Evolutionary conservation across 371 early-diverging fungal species (phyloP).

Genomic region (Entomophthora muscae): DNA sequence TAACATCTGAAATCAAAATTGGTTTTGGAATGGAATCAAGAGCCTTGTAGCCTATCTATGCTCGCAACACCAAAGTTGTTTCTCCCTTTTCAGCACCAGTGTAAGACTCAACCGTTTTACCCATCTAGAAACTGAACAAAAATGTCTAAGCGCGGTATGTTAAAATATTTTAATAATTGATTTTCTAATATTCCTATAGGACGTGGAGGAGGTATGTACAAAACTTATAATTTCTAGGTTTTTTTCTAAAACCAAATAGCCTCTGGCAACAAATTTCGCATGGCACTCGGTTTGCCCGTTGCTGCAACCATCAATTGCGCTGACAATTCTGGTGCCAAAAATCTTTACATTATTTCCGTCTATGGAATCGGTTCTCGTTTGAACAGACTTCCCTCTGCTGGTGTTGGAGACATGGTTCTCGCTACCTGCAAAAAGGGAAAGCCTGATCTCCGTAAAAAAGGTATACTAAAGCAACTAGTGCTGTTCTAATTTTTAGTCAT

Average conservation of each 20-base stretch:
- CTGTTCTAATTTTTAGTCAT: conserved; percentile 48
- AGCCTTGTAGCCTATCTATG: not conserved
- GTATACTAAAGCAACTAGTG: too few species aligned
- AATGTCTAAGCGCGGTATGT: not conserved
- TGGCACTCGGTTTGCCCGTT: conserved; percentile 99
- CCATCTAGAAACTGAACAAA: not conserved
- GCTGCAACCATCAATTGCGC: conserved; percentile 99
- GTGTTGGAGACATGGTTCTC: conserved; percentile 99
- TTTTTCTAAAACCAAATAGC: conserved; percentile 14
- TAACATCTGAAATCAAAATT: not conserved
- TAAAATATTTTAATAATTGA: not conserved
- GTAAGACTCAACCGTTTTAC: too few species aligned
- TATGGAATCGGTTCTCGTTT: conserved; percentile 92
- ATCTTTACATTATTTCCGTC: conserved; percentile 98
- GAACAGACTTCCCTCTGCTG: conserved; percentile 98
- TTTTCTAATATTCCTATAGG: conserved; percentile 4
- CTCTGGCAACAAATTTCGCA: conserved; percentile 93
- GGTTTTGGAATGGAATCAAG: not conserved
- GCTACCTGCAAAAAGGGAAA: conserved; percentile 99
- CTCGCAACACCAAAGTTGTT: not conserved
- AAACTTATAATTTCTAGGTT: too few species aligned
- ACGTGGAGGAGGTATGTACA: conserved; percentile 15
- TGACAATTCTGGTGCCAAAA: conserved; percentile 99
- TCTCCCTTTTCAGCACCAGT: not conserved
- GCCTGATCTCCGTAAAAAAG: conserved; percentile 99